Evolutionary conservation across 2,329 filamentous ascomycete genomes (phyloP).

Genomic region (Grosmannia huntii): DNA sequence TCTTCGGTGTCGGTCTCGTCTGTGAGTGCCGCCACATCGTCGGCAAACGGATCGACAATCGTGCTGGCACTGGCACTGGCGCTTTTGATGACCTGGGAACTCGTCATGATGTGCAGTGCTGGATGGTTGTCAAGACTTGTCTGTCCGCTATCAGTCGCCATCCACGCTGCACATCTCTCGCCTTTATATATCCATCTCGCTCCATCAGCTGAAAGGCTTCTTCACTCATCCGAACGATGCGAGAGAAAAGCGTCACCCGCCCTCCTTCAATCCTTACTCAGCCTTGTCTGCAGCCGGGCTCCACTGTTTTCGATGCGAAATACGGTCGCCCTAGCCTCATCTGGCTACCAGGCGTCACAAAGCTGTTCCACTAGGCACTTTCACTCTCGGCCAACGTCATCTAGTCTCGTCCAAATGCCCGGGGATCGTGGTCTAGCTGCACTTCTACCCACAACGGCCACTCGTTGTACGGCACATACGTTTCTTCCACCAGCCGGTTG

Average conservation of each 20-base stretch:
- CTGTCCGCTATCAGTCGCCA: too few relatives aligned
- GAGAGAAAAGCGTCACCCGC: too few relatives aligned
- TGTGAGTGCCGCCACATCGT: neutral
- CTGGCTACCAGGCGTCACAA: neutral
- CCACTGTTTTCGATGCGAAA: neutral
- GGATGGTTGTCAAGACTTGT: too few relatives aligned
- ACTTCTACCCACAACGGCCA: constrained; percentile 44
- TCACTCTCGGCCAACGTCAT: too few relatives aligned
- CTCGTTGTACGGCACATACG: constrained; percentile 32
- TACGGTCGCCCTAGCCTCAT: neutral
- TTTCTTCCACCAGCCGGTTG: constrained; percentile 32
- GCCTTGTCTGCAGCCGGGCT: neutral
- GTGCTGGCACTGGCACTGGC: neutral
- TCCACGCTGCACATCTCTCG: too few relatives aligned
- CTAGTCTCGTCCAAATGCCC: constrained; percentile 26
- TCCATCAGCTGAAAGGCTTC: too few relatives aligned
- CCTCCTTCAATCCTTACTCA: neutral
- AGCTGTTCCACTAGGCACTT: neutral
- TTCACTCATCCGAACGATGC: too few relatives aligned
- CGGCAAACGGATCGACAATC: neutral
- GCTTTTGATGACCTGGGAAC: neutral
- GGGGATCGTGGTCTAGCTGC: constrained; percentile 31
- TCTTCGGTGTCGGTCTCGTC: neutral
- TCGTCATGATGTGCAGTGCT: too few relatives aligned
- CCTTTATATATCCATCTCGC: too few relatives aligned